phyloP scores from a whole-genome alignment of 768 basidiomycete species.

The Rhizopogon rudus region DNA sequence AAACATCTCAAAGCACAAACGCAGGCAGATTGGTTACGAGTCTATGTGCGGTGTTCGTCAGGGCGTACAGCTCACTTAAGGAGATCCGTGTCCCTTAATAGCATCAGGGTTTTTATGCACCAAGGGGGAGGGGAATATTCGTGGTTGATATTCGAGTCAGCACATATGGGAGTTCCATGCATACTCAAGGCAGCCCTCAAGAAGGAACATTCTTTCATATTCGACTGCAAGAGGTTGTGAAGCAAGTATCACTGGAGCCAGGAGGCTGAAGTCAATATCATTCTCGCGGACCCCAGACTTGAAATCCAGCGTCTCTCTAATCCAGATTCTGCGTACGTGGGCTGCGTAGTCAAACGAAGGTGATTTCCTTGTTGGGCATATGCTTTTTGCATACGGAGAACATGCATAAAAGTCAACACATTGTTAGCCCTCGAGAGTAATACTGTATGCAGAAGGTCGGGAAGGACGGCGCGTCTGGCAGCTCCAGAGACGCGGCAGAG shows the following conservation, averaged over 20 bases:
- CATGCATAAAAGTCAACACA: constrained; percentile 20
- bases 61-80: constrained; percentile 22
- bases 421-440: not conserved
- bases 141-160: not conserved
- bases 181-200: constrained; percentile 27
- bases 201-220: constrained; percentile 25
- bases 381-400: constrained; percentile 23
- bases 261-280: constrained; percentile 17
- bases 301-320: constrained; percentile 21
- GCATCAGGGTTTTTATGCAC: constrained; percentile 16
- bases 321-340: constrained; percentile 31
- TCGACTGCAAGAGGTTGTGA: constrained; percentile 24
- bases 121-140: constrained; percentile 22
- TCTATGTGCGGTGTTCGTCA: constrained; percentile 24
- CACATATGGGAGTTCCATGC: constrained; percentile 5
- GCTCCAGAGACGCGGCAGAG: constrained; percentile 30
- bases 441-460: not conserved
- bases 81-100: constrained; percentile 18
- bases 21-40: no score
- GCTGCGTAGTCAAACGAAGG: constrained; percentile 29
- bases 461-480: constrained; percentile 32
- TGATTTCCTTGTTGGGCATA: constrained; percentile 12
- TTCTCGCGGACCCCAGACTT: constrained; percentile 11
- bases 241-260: constrained; percentile 2
- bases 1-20: no score